Conservation (phyloP, 2,329 filamentous ascomycete species). For the Phyllosticta citribraziliensis region DNA sequence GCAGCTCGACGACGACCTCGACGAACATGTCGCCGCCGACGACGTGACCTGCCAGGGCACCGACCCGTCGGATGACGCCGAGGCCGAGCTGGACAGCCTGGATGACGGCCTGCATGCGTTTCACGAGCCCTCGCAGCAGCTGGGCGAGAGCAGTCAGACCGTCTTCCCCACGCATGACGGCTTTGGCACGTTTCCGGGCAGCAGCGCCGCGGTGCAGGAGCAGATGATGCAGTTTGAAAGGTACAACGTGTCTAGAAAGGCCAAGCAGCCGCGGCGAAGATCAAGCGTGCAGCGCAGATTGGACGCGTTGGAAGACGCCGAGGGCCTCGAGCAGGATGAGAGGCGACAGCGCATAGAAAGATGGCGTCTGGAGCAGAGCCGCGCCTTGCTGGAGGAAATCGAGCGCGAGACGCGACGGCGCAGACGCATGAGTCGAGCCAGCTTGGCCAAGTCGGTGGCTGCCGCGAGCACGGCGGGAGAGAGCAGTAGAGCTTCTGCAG, state of each 20-base stretch:
- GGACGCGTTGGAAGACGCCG: slow-evolving; percentile 43
- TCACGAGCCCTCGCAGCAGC: slow-evolving; percentile 44
- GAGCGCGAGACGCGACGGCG: slow-evolving; percentile 68
- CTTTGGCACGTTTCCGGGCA: slow-evolving; percentile 70
- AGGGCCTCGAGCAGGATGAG: slow-evolving; percentile 54
- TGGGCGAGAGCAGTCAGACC: slow-evolving; percentile 50
- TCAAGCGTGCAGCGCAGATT: slow-evolving; percentile 50
- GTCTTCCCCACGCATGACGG: slow-evolving; percentile 90
- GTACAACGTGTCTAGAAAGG: slow-evolving; percentile 58
- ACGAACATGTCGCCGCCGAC: slow-evolving; percentile 39
- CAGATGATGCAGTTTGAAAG: slow-evolving; percentile 83
- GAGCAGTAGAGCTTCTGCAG: neutral
- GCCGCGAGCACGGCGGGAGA: neutral
- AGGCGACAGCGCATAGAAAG: slow-evolving; percentile 76
- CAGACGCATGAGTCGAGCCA: slow-evolving; percentile 53
- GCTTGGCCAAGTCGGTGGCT: slow-evolving; percentile 25
- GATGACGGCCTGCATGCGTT: slow-evolving; percentile 90
- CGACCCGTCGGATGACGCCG: slow-evolving; percentile 48
- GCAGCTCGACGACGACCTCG: slow-evolving; percentile 37
- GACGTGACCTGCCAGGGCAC: slow-evolving; percentile 33
- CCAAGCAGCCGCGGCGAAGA: slow-evolving; percentile 37
- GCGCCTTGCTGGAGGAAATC: slow-evolving; percentile 75
- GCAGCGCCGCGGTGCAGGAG: slow-evolving; percentile 53
- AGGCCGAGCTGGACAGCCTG: slow-evolving; percentile 79
- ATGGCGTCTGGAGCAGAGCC: slow-evolving; percentile 88